These are phyloP conservation scores for Rhipidocladum racemiflorum DNA, from an alignment of 176 grass and related monocot genomes.

Conservation along the genomic window DNA sequence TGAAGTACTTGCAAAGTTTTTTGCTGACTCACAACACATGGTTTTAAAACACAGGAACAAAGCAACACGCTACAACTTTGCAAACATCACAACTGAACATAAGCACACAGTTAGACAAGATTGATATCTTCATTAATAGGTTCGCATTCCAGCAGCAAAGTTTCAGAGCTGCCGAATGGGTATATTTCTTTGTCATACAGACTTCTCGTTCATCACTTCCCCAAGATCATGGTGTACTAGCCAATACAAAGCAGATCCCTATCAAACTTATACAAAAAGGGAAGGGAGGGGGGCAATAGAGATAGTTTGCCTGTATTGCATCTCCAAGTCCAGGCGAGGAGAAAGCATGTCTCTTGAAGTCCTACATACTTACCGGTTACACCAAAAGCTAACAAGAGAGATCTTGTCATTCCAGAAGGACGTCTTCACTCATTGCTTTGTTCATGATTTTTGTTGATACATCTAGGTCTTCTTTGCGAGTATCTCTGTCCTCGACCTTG, in stretches of 20 bases:
- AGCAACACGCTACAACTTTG: background rate
- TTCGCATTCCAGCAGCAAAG: conserved; percentile 44
- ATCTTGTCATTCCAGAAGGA: conserved; percentile 51
- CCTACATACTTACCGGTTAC: conserved; percentile 54
- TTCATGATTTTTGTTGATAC: conserved; percentile 52
- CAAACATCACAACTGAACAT: background rate
- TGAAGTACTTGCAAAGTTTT: background rate
- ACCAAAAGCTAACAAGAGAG: conserved; percentile 15
- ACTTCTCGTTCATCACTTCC: conserved; percentile 17
- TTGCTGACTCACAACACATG: background rate
- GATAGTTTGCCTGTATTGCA: conserved; percentile 37
- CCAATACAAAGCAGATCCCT: conserved; percentile 34
- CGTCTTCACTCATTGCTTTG: conserved; percentile 40
- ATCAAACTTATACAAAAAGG: conserved; percentile 44
- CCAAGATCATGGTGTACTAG: conserved; percentile 29
- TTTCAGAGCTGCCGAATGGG: conserved; percentile 37
- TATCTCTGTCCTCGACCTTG: background rate
- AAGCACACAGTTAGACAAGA: background rate
- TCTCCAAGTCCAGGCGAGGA: conserved; percentile 21
- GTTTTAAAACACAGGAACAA: background rate
- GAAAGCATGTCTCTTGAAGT: conserved; percentile 18
- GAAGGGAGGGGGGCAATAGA: conserved; percentile 21
- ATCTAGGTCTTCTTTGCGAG: conserved; percentile 20
- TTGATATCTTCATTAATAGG: conserved; percentile 21
- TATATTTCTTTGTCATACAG: conserved; percentile 39